Conservation (phyloP, 2,329 filamentous ascomycete species). For the Aureobasidium sp. region DNA sequence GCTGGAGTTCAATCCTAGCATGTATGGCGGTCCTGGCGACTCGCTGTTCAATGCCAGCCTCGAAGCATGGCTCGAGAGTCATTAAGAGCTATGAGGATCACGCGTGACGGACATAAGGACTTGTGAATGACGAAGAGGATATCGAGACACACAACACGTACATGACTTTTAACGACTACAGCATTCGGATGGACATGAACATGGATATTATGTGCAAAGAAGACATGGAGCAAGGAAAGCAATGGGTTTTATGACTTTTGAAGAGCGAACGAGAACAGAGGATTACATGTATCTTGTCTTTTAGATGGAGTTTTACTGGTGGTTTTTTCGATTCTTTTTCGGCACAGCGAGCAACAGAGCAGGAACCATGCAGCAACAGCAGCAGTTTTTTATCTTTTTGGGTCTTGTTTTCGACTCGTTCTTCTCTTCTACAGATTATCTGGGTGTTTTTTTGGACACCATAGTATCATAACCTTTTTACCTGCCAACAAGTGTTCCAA, state of each 20-base stretch:
- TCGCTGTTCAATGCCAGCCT: constrained; percentile 10
- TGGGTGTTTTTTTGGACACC: neutral
- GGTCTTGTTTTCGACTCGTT: neutral
- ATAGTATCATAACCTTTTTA: neutral
- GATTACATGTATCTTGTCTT: neutral
- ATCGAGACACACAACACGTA: neutral
- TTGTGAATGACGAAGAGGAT: neutral
- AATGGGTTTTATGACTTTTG: neutral
- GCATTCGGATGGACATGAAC: neutral
- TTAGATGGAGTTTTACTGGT: neutral
- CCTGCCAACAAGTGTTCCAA: neutral
- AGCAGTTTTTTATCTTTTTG: neutral
- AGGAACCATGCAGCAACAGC: neutral
- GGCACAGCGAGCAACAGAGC: neutral
- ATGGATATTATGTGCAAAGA: neutral
- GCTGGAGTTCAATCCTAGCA: constrained; percentile 14
- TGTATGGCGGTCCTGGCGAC: constrained; percentile 8
- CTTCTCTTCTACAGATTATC: neutral
- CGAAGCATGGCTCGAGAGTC: constrained; percentile 11
- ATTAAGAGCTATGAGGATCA: neutral
- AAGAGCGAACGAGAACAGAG: neutral
- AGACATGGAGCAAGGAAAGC: neutral
- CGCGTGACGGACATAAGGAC: neutral
- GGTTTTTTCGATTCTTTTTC: neutral
- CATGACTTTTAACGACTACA: constrained; percentile 5